Evolutionary conservation across 176 grass and related monocot species (phyloP), one percentile per base, ranked within the genome.

Genomic region (Eleusine coracana): DNA sequence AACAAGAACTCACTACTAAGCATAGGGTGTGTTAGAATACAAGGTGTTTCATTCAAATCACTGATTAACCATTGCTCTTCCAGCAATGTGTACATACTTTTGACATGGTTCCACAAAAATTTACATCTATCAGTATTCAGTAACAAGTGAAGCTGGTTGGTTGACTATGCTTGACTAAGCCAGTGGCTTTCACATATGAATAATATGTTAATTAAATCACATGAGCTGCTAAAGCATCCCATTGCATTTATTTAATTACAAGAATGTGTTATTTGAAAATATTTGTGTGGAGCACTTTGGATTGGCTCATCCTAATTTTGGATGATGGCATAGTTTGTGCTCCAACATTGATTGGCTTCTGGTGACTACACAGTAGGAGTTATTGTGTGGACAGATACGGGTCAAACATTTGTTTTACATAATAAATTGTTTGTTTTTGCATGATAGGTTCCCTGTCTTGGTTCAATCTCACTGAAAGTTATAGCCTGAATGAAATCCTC

Each of bases 361-460:
- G 83, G 74, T 90, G 83, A 83, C 83, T 90, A 83, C 79, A 52
- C 88, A 86, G 68, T 79, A 90, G 41, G 68, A 86, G 83, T 82
- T 86, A 86, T 82, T 90, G 88, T 86, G 88, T 86, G 83, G 88
- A 90, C 88, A 86, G 79, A 86, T 90, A 86, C 83, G 83, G 83
- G 88, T 82, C 88, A 86, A 77, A 90, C 59, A 90, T 73, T 29
- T 86, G 8, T 66, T 89, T 67, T 28, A 48, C 37, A 64, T 38
- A 75, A 64, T 52, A 70, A 21, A 46, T 56, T 15, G 25, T 70
- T 41, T 70, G 40, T 50, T 84, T 84, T 27, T 17, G 7, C 44
- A 63, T 56, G n/a, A 64, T 44, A 44, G 72, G 3, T 71, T 59
- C 56, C 16, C 13, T 87, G 59, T 14, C 10, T 66, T 56, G 15